Base-by-base conservation (phyloP, 345 rosid genomes). In the Heritiera littoralis region DNA sequence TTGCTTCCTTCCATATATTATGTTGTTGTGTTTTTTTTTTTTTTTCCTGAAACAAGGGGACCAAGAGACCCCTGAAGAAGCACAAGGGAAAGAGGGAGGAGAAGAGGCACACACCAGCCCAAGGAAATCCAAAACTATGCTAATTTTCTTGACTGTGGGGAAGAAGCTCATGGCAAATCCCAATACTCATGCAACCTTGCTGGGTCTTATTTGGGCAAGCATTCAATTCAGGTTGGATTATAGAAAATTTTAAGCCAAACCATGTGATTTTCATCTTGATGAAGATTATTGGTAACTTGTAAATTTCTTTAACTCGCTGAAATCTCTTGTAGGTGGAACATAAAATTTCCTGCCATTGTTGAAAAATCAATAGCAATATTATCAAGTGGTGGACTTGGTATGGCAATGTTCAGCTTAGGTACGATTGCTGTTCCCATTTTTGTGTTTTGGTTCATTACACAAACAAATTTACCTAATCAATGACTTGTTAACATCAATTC, bases 381-480 rank as follows among this genome's bases (percentile, higher is more conserved):
- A 71, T 88, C 98, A 41, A 85, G 79, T 77, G 98, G 99, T 81
- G 98, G 99, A 65, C 94, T 93, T 76, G 99, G 98, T 35, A 95
- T 95, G 98, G 95, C 99, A 66, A 93, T 92, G 97, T 92, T 91
- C 90, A 95, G 99, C 90, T 80, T 95, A 88, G 97, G 98, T 93
- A 90, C 13, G 52, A 48, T 38, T 17, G 20, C 23, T 14, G 13
- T 71, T 49, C n/a, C 20, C 2, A 23, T 60, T 11, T 12, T 20
- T 59, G 6, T 7, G 20, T 20, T 58, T 58, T 58, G 13, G 63
- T 58, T 43, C 7, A 43, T 6, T 43, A 43, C 45, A 4, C 43
- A 41, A 41, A 41, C 43, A 41, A 1, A 41, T 41, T 41, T 41
- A 41, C 43, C 0, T 41, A 41, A 41, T 41, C 43, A 41, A 4